Evolutionary conservation across 371 early-diverging fungal genomes (phyloP), one percentile per base, ranked within the genome.

Genomic region (Mucor plumbeus): DNA sequence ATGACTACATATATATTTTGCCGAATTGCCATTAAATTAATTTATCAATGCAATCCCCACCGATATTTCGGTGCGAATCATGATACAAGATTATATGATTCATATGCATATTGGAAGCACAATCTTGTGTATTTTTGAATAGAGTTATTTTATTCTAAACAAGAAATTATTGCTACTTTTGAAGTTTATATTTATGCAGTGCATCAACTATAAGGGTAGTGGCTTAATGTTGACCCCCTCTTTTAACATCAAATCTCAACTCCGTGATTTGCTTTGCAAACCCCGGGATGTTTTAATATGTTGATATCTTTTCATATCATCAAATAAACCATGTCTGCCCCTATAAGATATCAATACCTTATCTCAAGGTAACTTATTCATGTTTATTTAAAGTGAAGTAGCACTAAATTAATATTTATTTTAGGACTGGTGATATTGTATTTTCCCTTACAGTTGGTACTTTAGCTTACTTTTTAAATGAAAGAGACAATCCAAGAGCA

Each of bases 381-480:
- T 35, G 0, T 13, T 0, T 19, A 40, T 1, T 5, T 34, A 10
- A 5, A 17, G 36, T 11, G 35, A n/a, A 33, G 14, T 17, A 26
- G 26, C 26, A 26, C 7, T 8, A 17, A 33, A 35, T 19, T 31
- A 14, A 41, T 33, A 36, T 35, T 36, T 39, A 33, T 48, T 14
- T 34, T 63, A 83, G 84, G 66, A 67, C 76, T 5, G 84, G 84
- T 5, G 84, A 84, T 63, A 72, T 81, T 62, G 57, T 78, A 5
- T 81, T 84, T 58, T 78, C 83, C 2, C 17, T 82, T 7, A 77
- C 78, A 33, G 83, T 84, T 13, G 84, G 83, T 35, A 78, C 83
- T n/a, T 63, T 80, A 19, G 86, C 81, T 3, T 84, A 84, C 61
- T 81, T 83, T 67, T 57, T 79, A 50, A 83, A 84, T 63, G 84